Percentiles rank a stretch among this genome's conserved stretches.
phyloP scores from a whole-genome alignment of 441 rosid genomes.

The Erysimum pusillum region DNA sequence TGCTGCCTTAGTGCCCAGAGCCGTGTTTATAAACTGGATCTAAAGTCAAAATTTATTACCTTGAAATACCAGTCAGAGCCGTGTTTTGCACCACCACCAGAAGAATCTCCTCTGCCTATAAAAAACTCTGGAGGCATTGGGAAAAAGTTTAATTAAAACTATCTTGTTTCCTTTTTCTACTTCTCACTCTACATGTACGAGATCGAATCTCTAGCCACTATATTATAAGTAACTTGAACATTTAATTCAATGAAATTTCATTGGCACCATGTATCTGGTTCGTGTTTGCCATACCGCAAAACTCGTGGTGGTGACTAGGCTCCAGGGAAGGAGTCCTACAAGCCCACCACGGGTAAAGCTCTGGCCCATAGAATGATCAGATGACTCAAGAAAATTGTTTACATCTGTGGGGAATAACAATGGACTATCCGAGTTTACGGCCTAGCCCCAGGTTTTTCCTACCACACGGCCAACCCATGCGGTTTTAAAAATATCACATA shows the following conservation, averaged over 20 bases:
- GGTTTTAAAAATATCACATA: neutral
- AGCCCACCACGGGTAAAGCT: conserved; percentile 29
- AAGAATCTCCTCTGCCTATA: conserved; percentile 96
- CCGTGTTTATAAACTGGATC: conserved; percentile 8
- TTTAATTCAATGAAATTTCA: neutral
- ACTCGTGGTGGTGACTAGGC: conserved; percentile 28
- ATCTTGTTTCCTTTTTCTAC: conserved; percentile 4
- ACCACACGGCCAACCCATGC: conserved; percentile 23
- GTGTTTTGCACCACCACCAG: conserved; percentile 96
- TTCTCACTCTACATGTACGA: conserved; percentile 22
- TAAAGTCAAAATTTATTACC: conserved; percentile 52
- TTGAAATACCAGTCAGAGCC: conserved; percentile 94
- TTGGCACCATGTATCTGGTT: conserved; percentile 17
- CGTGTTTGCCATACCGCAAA: neutral
- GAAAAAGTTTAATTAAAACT: conserved; percentile 31
- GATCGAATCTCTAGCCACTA: conserved; percentile 21
- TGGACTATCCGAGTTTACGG: conserved; percentile 22
- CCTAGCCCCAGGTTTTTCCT: conserved; percentile 23
- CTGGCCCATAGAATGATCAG: conserved; percentile 15
- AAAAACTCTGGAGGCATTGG: conserved; percentile 75
- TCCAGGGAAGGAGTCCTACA: conserved; percentile 17
- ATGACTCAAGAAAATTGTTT: conserved; percentile 3
- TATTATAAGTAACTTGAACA: neutral
- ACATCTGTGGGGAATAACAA: conserved; percentile 18
- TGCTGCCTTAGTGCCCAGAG: conserved; percentile 26